Conservation (phyloP, 441 rosid genomes). For the Euphorbia celastroides region DNA sequence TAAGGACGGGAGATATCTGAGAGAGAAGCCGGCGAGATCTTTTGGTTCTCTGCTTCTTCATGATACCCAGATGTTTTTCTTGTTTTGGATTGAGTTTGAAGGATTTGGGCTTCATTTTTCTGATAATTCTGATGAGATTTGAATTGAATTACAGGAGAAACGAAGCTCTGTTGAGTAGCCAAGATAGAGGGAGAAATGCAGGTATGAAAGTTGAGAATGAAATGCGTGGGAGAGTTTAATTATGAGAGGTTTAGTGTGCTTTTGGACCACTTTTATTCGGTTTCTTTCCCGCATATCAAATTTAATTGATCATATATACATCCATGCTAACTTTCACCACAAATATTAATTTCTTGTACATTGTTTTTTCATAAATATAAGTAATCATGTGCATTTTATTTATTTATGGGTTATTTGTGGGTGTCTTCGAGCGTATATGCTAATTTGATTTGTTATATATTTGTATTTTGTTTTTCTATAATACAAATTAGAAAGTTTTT, state of each 20-base stretch:
- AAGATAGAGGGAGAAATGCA: slow-evolving; percentile 5
- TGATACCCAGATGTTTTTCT: slow-evolving; percentile 24
- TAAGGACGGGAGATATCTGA: slow-evolving; percentile 39
- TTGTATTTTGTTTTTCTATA: too few relatives aligned
- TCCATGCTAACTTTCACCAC: too few relatives aligned
- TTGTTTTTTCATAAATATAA: too few relatives aligned
- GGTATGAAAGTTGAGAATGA: slow-evolving; percentile 7
- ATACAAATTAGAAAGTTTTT: too few relatives aligned
- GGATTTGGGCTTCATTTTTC: slow-evolving; percentile 29
- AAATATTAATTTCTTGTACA: too few relatives aligned
- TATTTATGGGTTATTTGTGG: too few relatives aligned
- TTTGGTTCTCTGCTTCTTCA: slow-evolving; percentile 60
- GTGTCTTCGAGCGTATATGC: too few relatives aligned
- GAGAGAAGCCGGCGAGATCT: slow-evolving; percentile 42
- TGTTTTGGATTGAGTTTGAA: slow-evolving; percentile 22
- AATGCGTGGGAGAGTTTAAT: slow-evolving; percentile 3
- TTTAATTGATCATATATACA: too few relatives aligned
- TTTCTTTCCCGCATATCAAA: not conserved
- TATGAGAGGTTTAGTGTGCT: not conserved
- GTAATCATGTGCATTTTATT: too few relatives aligned
- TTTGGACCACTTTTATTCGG: slow-evolving; percentile 24
- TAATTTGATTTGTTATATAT: too few relatives aligned
- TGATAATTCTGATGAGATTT: slow-evolving; percentile 9
- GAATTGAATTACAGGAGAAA: slow-evolving; percentile 8
- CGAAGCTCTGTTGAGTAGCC: not conserved